These are phyloP conservation scores for Mycena latifolia DNA, from an alignment of 768 basidiomycete species.

Conservation along the genomic window DNA sequence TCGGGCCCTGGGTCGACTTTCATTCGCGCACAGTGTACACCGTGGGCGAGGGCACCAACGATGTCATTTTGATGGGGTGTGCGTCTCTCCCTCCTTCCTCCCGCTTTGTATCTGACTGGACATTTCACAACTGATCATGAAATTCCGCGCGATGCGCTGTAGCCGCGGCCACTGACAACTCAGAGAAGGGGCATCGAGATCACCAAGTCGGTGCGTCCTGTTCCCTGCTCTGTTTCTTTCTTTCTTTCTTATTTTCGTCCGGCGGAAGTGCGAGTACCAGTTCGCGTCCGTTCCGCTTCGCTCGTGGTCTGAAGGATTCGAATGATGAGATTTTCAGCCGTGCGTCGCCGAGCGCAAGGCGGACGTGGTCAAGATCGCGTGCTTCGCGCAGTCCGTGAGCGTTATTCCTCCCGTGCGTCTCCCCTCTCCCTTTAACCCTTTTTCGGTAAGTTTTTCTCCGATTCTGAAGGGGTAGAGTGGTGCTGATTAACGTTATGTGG, in stretches of 20 bases:
- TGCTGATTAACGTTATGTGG: too few species aligned
- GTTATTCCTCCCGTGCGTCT: conserved; percentile 59
- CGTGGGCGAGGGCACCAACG: conserved; percentile 56
- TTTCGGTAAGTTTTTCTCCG: too few species aligned
- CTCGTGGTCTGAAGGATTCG: conserved; percentile 29
- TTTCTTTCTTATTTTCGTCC: too few species aligned
- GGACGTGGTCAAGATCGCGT: conserved; percentile 70
- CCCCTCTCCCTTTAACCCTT: too few species aligned
- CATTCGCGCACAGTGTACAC: conserved; percentile 59
- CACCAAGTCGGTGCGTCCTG: conserved; percentile 56
- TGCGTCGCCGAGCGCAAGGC: conserved; percentile 70
- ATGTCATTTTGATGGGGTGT: conserved; percentile 67
- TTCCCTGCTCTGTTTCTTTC: conserved; percentile 16
- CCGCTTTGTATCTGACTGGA: too few species aligned
- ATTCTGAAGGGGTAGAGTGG: too few species aligned
- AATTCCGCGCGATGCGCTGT: too few species aligned
- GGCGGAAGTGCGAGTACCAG: too few species aligned
- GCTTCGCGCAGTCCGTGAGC: conserved; percentile 68
- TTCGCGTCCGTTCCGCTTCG: too few species aligned
- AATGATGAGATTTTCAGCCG: conserved; percentile 49
- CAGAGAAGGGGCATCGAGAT: conserved; percentile 66
- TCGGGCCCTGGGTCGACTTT: conserved; percentile 62
- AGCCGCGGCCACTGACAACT: conserved; percentile 67
- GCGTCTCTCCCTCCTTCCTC: conserved; percentile 31
- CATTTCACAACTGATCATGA: too few species aligned